These are phyloP conservation scores for Exophiala spinifera DNA, from an alignment of 2,329 filamentous ascomycete genomes.

Conservation along the genomic window DNA sequence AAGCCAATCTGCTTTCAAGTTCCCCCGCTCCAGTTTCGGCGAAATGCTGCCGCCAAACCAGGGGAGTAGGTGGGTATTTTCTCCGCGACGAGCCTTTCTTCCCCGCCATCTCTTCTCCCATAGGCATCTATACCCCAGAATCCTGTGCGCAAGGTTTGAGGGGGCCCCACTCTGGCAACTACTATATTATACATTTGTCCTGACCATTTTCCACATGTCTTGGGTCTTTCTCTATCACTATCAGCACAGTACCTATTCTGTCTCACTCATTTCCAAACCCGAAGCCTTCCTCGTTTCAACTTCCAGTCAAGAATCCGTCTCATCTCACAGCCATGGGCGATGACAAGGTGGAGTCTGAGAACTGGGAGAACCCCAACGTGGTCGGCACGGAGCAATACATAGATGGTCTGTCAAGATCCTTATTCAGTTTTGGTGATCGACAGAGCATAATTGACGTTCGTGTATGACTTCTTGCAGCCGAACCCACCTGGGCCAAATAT, in stretches of 20 bases:
- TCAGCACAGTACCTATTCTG: background rate
- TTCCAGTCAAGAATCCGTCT: background rate
- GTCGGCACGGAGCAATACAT: slow-evolving; percentile 11
- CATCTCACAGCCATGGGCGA: slow-evolving; percentile 11
- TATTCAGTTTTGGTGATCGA: background rate
- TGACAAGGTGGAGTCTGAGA: slow-evolving; percentile 9
- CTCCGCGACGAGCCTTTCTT: background rate
- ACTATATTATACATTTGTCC: background rate
- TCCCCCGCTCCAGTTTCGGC: background rate
- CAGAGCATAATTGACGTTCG: background rate
- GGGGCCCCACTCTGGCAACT: background rate
- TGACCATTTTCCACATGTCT: background rate
- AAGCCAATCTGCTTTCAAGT: background rate
- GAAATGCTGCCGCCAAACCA: background rate
- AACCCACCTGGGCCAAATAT: slow-evolving; percentile 11
- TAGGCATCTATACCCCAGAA: background rate
- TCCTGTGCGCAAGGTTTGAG: background rate
- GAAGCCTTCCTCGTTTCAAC: slow-evolving; percentile 38
- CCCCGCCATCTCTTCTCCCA: background rate
- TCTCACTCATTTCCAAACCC: background rate
- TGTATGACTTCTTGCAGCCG: background rate
- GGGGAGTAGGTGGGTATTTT: background rate
- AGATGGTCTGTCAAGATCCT: slow-evolving; percentile 3
- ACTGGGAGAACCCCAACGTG: slow-evolving; percentile 8
- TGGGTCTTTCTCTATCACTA: background rate